phyloP scores from a whole-genome alignment of 2,329 filamentous ascomycete species.

The Monilinia aucupariae region DNA sequence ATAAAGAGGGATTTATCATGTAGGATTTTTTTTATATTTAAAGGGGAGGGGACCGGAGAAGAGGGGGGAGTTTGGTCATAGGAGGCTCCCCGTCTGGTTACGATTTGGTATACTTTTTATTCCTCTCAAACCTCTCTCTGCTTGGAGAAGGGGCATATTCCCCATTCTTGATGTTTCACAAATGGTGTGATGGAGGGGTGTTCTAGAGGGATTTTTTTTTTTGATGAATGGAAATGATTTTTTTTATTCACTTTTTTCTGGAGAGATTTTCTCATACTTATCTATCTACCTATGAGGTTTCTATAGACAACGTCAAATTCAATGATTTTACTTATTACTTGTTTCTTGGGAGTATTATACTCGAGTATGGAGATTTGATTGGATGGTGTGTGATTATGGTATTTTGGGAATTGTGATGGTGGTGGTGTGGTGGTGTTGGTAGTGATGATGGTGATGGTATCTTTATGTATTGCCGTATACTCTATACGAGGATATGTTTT shows the following conservation, averaged over 20 bases:
- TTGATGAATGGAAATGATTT: conserved; percentile 13
- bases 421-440: too few relatives aligned
- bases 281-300: neutral
- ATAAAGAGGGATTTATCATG: conserved; percentile 13
- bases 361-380: too few relatives aligned
- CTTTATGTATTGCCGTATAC: too few relatives aligned
- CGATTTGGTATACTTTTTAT: conserved; percentile 9
- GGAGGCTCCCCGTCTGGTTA: conserved; percentile 8
- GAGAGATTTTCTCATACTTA: neutral
- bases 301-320: neutral
- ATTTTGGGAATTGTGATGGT: neutral
- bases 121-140: neutral
- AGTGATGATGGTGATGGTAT: too few relatives aligned
- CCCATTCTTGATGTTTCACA: conserved; percentile 7
- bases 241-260: too few relatives aligned
- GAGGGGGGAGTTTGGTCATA: neutral
- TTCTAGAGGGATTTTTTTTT: neutral
- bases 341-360: neutral
- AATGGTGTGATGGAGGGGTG: neutral
- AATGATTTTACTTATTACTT: neutral
- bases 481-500: too few relatives aligned
- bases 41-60: too few relatives aligned
- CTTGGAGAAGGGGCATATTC: neutral
- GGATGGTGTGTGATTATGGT: too few relatives aligned
- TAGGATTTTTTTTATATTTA: neutral